These are phyloP conservation scores for Trichosanthes cucumerina DNA, from an alignment of 306 rosid genomes.

Conservation along the genomic window DNA sequence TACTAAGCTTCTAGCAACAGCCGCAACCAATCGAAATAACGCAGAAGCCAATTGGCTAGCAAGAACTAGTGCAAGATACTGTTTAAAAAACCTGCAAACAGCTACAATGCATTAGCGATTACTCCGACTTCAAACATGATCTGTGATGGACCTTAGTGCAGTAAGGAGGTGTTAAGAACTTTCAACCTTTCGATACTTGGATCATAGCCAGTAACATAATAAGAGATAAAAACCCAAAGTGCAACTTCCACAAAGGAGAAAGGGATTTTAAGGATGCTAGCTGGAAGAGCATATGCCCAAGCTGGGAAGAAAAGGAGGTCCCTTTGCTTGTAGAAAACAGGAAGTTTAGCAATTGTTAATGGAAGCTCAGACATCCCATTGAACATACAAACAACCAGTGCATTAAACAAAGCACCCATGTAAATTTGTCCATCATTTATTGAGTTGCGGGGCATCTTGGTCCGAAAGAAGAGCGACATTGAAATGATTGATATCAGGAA, in stretches of 20 bases:
- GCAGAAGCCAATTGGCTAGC: constrained; percentile 50
- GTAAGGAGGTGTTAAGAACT: neutral
- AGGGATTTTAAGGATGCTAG: constrained; percentile 42
- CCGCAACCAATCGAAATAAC: constrained; percentile 42
- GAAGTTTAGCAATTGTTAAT: constrained; percentile 41
- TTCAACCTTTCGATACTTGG: constrained; percentile 37
- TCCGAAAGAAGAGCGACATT: constrained; percentile 52
- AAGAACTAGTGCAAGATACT: constrained; percentile 30
- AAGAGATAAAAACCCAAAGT: constrained; percentile 43
- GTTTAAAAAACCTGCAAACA: constrained; percentile 44
- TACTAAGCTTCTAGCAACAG: constrained; percentile 32
- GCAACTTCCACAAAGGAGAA: constrained; percentile 29
- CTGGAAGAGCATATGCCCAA: constrained; percentile 51
- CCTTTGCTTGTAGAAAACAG: constrained; percentile 54
- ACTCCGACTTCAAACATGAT: neutral
- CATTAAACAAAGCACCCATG: constrained; percentile 37
- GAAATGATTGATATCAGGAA: constrained; percentile 24
- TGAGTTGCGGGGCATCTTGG: constrained; percentile 49
- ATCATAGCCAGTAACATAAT: constrained; percentile 50
- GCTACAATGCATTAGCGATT: neutral
- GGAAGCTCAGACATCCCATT: constrained; percentile 42
- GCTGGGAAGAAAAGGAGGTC: constrained; percentile 49
- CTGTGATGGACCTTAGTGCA: neutral
- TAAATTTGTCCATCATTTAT: constrained; percentile 32
- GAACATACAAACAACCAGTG: constrained; percentile 29